Evolutionary conservation across 257 asterid species (phyloP).

Genomic region (Euphrasia confusa): DNA sequence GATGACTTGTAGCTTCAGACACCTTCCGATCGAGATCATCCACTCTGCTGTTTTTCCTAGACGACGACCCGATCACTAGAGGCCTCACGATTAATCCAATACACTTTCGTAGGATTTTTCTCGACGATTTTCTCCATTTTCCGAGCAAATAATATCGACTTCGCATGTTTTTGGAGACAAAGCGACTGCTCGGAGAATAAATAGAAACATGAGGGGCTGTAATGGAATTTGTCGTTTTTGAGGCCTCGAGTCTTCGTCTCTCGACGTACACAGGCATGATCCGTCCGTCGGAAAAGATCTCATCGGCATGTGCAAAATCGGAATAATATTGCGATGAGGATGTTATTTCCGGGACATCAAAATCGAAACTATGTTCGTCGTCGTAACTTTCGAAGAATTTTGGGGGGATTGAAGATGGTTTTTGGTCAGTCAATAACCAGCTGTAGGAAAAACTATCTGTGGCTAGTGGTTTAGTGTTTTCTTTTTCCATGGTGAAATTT

Average conservation of each 20-base stretch:
- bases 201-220: constrained; percentile 10
- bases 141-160: constrained; percentile 1
- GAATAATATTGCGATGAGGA: constrained; percentile 14
- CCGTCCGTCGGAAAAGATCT: constrained; percentile 46
- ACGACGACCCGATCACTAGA: background rate
- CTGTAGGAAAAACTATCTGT: constrained; percentile 59
- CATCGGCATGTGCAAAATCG: constrained; percentile 42
- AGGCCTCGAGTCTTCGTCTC: constrained; percentile 22
- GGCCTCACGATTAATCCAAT: constrained; percentile 27
- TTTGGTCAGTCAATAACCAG: constrained; percentile 33
- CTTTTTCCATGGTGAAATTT: constrained; percentile 43
- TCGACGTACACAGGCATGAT: constrained; percentile 38
- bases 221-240: constrained; percentile 1
- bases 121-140: constrained; percentile 36
- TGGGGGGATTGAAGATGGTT: constrained; percentile 24
- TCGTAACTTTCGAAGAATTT: background rate
- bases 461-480: constrained; percentile 41
- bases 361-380: constrained; percentile 28
- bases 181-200: constrained; percentile 4
- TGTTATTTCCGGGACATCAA: constrained; percentile 27
- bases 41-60: constrained; percentile 39
- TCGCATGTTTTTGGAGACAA: background rate
- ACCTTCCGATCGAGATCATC: constrained; percentile 41
- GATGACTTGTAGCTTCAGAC: constrained; percentile 26
- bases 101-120: constrained; percentile 33